Evolutionary conservation across 2,329 filamentous ascomycete genomes (phyloP).

Genomic region (Neonectria ditissima): DNA sequence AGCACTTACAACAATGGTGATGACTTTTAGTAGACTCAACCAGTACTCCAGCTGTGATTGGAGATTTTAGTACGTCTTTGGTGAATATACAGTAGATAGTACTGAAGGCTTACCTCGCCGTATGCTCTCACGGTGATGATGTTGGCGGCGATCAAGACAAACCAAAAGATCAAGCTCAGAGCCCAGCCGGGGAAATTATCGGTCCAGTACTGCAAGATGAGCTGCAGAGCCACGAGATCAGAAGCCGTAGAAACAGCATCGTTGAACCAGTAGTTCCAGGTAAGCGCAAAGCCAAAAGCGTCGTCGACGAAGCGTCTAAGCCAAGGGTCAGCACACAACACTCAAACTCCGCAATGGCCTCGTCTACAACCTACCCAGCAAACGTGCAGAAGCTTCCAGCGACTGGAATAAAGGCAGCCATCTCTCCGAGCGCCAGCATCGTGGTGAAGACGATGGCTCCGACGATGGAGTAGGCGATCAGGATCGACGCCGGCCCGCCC

Average conservation of each 20-base stretch:
- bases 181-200: conserved; percentile 71
- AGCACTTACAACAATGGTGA: conserved; percentile 59
- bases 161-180: no score
- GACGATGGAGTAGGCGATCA: conserved; percentile 68
- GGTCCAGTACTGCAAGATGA: conserved; percentile 72
- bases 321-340: conserved; percentile 18
- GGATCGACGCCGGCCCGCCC: conserved; percentile 69
- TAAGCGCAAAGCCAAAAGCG: conserved; percentile 65
- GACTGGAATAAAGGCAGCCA: conserved; percentile 65
- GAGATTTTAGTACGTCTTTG: conserved; percentile 47
- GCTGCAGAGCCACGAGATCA: conserved; percentile 65
- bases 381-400: conserved; percentile 68
- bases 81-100: no score
- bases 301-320: conserved; percentile 62
- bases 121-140: conserved; percentile 52
- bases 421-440: conserved; percentile 70
- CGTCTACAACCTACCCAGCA: conserved; percentile 55
- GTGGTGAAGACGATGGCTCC: conserved; percentile 69
- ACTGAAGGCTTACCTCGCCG: conserved; percentile 45
- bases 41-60: conserved; percentile 64
- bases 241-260: conserved; percentile 67
- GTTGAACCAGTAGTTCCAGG: conserved; percentile 75
- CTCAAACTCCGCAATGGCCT: conserved; percentile 61
- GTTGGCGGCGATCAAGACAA: no score
- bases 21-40: conserved; percentile 66